Conservation (phyloP, 495 filamentous ascomycete genomes). For the Arthonia radiata region DNA sequence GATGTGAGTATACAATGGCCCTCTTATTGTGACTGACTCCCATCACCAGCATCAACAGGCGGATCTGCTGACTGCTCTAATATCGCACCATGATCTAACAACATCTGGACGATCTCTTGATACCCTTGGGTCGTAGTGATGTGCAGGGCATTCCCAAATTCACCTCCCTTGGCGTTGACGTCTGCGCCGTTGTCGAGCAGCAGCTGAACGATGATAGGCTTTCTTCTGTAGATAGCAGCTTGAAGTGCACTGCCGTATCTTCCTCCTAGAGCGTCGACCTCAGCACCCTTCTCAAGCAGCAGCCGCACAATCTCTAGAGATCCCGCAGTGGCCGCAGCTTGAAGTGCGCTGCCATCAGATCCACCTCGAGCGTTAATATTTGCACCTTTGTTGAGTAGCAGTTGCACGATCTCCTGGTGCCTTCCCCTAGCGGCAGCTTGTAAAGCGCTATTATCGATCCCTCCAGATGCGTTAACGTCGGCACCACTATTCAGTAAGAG, state of each 20-base stretch:
- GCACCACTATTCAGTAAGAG: conserved; percentile 7
- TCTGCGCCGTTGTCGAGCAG: conserved; percentile 14
- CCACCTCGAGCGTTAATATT: conserved; percentile 9
- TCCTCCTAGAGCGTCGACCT: conserved; percentile 6
- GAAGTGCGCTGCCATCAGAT: conserved; percentile 7
- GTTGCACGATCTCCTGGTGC: conserved; percentile 4
- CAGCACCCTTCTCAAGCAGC: conserved; percentile 7
- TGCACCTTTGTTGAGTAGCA: conserved; percentile 7
- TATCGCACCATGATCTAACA: conserved; percentile 2
- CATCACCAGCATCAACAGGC: too few relatives aligned
- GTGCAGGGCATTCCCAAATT: conserved; percentile 2
- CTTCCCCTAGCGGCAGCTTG: conserved; percentile 6
- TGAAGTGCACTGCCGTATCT: conserved; percentile 7
- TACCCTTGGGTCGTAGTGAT: conserved; percentile 1
- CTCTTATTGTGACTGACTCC: too few relatives aligned
- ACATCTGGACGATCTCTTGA: conserved; percentile 2
- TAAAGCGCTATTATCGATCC: conserved; percentile 6
- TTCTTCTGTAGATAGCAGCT: conserved; percentile 5
- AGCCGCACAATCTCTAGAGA: conserved; percentile 5
- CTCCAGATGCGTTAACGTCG: conserved; percentile 7
- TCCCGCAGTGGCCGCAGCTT: conserved; percentile 4
- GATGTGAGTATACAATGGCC: too few relatives aligned
- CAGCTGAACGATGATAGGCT: conserved; percentile 7
- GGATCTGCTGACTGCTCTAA: too few relatives aligned
- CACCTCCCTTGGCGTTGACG: conserved; percentile 6